Conservation (phyloP, 805 yeast species). For the Teunomyces panamensis region DNA sequence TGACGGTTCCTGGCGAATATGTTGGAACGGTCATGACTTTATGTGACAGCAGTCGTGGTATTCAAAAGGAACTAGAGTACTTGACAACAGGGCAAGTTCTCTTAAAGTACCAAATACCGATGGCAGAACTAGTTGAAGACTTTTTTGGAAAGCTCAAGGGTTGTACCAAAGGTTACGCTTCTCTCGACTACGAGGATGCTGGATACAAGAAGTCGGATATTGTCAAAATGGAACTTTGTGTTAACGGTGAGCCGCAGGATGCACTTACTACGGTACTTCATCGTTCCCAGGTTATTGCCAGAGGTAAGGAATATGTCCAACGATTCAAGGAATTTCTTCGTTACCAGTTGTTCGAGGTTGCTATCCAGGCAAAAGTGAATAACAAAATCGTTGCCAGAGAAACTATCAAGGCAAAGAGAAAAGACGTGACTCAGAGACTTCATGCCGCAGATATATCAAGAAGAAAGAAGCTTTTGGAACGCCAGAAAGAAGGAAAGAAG, state of each 20-base stretch:
- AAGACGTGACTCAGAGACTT: conserved; percentile 89
- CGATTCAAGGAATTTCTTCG: conserved; percentile 75
- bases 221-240: conserved; percentile 82
- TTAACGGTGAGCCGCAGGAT: conserved; percentile 86
- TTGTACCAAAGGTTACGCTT: conserved; percentile 86
- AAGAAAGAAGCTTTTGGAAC: conserved; percentile 79
- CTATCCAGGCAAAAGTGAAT: conserved; percentile 85
- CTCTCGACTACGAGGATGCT: conserved; percentile 90
- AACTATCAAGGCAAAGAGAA: conserved; percentile 88
- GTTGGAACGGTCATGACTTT: conserved; percentile 82
- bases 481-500: conserved; percentile 93
- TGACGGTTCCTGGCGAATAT: conserved; percentile 89
- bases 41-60: conserved; percentile 82
- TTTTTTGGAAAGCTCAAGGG: conserved; percentile 93
- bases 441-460: conserved; percentile 94
- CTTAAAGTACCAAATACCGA: conserved; percentile 75
- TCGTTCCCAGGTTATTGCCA: conserved; percentile 63
- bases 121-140: conserved; percentile 89
- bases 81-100: conserved; percentile 78
- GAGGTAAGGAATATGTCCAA: conserved; percentile 80
- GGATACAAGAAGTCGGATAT: conserved; percentile 81
- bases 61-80: conserved; percentile 75
- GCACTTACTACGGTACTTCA: conserved; percentile 93
- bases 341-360: conserved; percentile 86
- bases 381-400: conserved; percentile 83